Evolutionary conservation across 1,284 basidiomycete species (phyloP).

Genomic region (Boletus subluridellus): DNA sequence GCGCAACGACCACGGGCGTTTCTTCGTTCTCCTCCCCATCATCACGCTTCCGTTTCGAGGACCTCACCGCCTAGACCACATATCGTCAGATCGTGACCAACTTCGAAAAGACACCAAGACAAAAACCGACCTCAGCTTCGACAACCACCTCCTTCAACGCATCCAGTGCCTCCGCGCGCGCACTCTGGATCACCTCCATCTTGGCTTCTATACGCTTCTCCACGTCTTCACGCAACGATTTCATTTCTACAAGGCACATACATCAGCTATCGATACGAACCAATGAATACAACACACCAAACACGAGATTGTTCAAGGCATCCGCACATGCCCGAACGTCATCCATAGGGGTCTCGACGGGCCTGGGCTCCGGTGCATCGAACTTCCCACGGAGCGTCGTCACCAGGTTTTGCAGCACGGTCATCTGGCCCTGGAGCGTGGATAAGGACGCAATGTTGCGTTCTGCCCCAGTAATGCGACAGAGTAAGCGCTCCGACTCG

Average conservation of each 20-base stretch:
- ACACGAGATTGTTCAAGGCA: constrained; percentile 29
- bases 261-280: constrained; percentile 10
- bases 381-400: constrained; percentile 36
- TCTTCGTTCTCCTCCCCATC: constrained; percentile 16
- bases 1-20: neutral
- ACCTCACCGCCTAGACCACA: constrained; percentile 15
- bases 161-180: constrained; percentile 31
- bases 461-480: constrained; percentile 28
- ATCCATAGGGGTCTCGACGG: constrained; percentile 17
- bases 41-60: constrained; percentile 29
- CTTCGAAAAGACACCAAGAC: neutral
- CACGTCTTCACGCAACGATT: constrained; percentile 31
- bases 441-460: constrained; percentile 37
- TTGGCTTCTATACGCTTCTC: constrained; percentile 34
- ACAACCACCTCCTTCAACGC: constrained; percentile 18
- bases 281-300: constrained; percentile 25
- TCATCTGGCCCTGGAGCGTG: constrained; percentile 36
- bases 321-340: constrained; percentile 30
- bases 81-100: constrained; percentile 7
- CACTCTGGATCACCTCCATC: constrained; percentile 29
- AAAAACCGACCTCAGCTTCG: constrained; percentile 24
- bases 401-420: constrained; percentile 31
- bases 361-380: constrained; percentile 19
- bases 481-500: constrained; percentile 33
- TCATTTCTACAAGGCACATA: constrained; percentile 31